These are phyloP conservation scores for Russula dissimulans DNA, from an alignment of 768 basidiomycete genomes.

Conservation along the genomic window DNA sequence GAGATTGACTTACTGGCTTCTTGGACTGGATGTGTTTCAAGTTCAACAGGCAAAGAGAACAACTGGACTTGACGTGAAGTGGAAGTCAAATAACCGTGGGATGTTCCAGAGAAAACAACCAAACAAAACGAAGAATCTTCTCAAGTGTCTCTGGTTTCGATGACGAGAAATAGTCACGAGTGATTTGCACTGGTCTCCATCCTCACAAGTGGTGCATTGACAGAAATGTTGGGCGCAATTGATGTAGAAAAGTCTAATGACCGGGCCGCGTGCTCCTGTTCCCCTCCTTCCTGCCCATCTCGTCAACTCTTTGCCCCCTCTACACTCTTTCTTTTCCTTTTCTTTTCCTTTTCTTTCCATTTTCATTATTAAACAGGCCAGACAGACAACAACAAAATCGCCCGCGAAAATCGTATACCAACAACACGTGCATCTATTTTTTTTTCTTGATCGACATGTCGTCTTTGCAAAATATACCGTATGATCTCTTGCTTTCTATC, in stretches of 20 bases:
- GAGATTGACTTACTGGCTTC: not conserved
- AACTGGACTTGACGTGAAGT: not conserved
- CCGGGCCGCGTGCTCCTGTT: not conserved
- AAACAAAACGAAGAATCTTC: not conserved
- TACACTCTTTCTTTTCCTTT: not conserved
- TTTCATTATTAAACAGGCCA: not conserved
- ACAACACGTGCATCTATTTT: not conserved
- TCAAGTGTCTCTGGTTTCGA: not conserved
- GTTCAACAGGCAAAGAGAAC: not conserved
- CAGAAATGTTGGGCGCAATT: no score
- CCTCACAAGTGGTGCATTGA: not conserved
- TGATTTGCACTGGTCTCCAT: not conserved
- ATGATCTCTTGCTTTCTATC: slow-evolving; percentile 64
- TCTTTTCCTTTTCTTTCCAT: not conserved
- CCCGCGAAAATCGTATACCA: not conserved
- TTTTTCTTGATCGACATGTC: not conserved
- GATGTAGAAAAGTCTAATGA: no score
- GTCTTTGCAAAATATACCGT: slow-evolving; percentile 42
- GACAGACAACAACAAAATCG: not conserved
- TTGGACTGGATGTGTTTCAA: not conserved
- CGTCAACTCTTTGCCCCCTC: not conserved
- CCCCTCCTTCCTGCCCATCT: not conserved
- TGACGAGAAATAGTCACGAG: not conserved
- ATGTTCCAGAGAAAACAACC: not conserved
- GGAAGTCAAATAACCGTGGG: not conserved